Evolutionary conservation across 768 basidiomycete species (phyloP).

Genomic region (Gelatoporia subvermispora): DNA sequence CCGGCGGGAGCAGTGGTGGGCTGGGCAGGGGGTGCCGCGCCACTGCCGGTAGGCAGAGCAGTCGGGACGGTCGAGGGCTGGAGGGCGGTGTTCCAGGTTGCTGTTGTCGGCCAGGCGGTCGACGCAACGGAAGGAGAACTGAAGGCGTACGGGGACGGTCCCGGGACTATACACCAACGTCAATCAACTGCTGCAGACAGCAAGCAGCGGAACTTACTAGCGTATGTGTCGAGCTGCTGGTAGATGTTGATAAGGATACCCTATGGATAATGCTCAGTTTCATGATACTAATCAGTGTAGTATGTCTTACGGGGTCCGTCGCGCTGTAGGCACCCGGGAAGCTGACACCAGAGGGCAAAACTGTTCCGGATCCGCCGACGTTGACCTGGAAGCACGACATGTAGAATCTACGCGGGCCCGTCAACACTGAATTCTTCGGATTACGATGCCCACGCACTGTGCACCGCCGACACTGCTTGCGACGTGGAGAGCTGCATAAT

Average conservation of each 20-base stretch:
- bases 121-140: slow-evolving; percentile 36
- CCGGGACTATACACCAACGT: slow-evolving; percentile 33
- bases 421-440: neutral
- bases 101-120: slow-evolving; percentile 41
- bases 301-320: slow-evolving; percentile 23
- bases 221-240: slow-evolving; percentile 34
- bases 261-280: neutral
- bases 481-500: slow-evolving; percentile 39
- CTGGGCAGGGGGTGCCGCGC: too few species aligned
- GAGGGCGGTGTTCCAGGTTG: slow-evolving; percentile 45
- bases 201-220: slow-evolving; percentile 23
- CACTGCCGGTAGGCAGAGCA: slow-evolving; percentile 9
- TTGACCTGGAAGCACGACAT: slow-evolving; percentile 44
- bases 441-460: slow-evolving; percentile 29
- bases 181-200: slow-evolving; percentile 1
- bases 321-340: slow-evolving; percentile 41
- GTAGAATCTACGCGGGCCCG: slow-evolving; percentile 30
- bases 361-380: slow-evolving; percentile 34
- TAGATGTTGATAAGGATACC: slow-evolving; percentile 48
- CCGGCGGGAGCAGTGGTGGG: too few species aligned
- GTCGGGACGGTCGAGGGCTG: slow-evolving; percentile 45
- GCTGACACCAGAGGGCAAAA: slow-evolving; percentile 34
- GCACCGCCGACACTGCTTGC: slow-evolving; percentile 39
- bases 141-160: slow-evolving; percentile 44
- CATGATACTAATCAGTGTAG: slow-evolving; percentile 1